Conservation (phyloP, 345 rosid genomes). For the Raphanus sativus region DNA sequence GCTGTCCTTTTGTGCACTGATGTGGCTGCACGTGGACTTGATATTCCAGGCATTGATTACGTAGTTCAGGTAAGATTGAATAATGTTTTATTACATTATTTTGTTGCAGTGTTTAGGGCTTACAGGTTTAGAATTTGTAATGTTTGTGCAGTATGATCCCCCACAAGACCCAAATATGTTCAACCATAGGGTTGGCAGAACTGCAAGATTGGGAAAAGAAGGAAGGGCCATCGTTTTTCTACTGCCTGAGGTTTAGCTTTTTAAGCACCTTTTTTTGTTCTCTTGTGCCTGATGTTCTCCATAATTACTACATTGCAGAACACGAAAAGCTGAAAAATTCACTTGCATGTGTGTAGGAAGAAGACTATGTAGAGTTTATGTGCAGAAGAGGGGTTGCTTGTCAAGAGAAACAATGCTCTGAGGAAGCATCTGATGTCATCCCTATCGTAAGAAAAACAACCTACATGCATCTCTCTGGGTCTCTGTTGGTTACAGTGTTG, state of each 20-base stretch:
- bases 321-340: constrained; percentile 3
- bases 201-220: constrained; percentile 87
- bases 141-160: constrained; percentile 73
- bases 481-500: constrained; percentile 10
- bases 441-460: constrained; percentile 51
- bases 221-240: constrained; percentile 74
- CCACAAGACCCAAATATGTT: constrained; percentile 94
- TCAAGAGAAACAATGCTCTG: constrained; percentile 53
- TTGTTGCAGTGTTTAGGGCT: background rate
- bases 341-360: constrained; percentile 56
- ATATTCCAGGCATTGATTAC: constrained; percentile 89
- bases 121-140: constrained; percentile 16
- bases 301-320: background rate
- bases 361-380: constrained; percentile 83
- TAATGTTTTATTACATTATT: background rate
- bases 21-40: constrained; percentile 96
- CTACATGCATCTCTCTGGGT: background rate
- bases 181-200: constrained; percentile 87
- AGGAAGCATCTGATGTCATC: constrained; percentile 62
- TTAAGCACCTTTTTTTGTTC: background rate
- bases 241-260: constrained; percentile 61
- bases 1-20: constrained; percentile 89
- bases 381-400: constrained; percentile 70
- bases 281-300: background rate
- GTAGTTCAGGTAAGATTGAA: constrained; percentile 70